A percentile compares a stretch with the other conserved stretches of the same genome.
Evolutionary conservation across 169 alveolate genomes (phyloP).

Genomic region (Cyclospora cayetanensis): DNA sequence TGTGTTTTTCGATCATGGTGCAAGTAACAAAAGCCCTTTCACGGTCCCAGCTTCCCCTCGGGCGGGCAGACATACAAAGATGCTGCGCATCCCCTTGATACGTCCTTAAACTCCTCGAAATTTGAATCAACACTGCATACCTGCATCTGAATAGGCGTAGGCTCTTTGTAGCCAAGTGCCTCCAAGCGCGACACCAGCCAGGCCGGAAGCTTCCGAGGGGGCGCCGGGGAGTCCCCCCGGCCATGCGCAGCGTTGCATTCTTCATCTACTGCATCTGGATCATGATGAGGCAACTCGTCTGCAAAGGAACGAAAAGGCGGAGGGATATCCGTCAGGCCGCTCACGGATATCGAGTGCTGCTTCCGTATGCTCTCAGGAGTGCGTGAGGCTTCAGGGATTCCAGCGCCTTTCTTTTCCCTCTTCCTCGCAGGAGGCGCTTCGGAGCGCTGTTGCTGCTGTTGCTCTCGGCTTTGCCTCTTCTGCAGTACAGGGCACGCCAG

Average conservation of each 20-base stretch:
- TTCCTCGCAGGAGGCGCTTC: not conserved
- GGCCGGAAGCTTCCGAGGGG: conserved; percentile 16
- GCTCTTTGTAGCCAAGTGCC: conserved; percentile 65
- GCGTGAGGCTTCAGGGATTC: not conserved
- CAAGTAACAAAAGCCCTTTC: too few relatives aligned
- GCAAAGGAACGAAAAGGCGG: conserved; percentile 1
- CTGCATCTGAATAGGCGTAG: conserved; percentile 84
- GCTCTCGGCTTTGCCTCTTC: not conserved
- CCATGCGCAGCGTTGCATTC: not conserved
- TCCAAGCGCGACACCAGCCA: conserved; percentile 48
- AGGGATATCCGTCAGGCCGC: not conserved
- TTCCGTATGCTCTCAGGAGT: conserved; percentile 27
- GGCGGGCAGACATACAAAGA: too few relatives aligned
- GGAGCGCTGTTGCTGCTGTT: not conserved
- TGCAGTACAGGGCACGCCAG: conserved; percentile 30
- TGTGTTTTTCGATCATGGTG: too few relatives aligned
- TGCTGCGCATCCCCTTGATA: too few relatives aligned
- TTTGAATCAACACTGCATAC: not conserved
- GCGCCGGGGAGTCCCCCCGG: not conserved
- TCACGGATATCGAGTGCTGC: not conserved
- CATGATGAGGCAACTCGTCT: conserved; percentile 19
- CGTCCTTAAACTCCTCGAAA: not conserved
- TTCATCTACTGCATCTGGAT: not conserved
- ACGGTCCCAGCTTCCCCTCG: too few relatives aligned
- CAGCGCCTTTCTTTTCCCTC: not conserved